Percentiles rank a stretch among this genome's conserved stretches.
Conservation (phyloP, 805 yeast genomes). For the Candida loeiensis region DNA sequence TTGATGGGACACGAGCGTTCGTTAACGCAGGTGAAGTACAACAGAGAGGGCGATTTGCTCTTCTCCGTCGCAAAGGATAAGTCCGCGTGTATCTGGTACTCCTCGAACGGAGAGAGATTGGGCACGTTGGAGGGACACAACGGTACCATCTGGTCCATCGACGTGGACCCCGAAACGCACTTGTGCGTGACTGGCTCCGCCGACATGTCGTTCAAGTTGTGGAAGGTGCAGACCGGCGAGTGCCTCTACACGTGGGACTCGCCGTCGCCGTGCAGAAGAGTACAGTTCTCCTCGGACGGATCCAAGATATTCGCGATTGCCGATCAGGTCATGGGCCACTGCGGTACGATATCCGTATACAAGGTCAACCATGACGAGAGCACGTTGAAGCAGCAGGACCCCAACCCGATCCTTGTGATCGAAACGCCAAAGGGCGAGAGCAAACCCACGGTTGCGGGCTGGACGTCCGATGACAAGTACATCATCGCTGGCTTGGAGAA, state of each 20-base stretch:
- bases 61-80: conserved; percentile 91
- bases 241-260: conserved; percentile 68
- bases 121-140: conserved; percentile 83
- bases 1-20: conserved; percentile 97
- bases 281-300: conserved; percentile 77
- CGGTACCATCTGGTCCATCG: conserved; percentile 95
- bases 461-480: conserved; percentile 72
- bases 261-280: conserved; percentile 86
- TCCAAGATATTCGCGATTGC: conserved; percentile 68
- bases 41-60: conserved; percentile 90
- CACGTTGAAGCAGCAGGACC: conserved; percentile 37
- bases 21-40: conserved; percentile 91
- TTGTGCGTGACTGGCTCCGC: conserved; percentile 86
- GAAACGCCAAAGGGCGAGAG: conserved; percentile 54
- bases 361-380: conserved; percentile 49
- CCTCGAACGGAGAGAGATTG: conserved; percentile 92
- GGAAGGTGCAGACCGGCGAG: conserved; percentile 80
- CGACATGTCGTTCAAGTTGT: conserved; percentile 78
- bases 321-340: conserved; percentile 88
- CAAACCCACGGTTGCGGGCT: conserved; percentile 79
- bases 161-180: conserved; percentile 67
- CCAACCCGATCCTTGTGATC: conserved; percentile 58
- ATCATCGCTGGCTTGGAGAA: conserved; percentile 86
- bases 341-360: conserved; percentile 71
- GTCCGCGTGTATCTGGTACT: conserved; percentile 87